phyloP scores from a whole-genome alignment of 2,329 filamentous ascomycete genomes.

The Aspergillus felis region DNA sequence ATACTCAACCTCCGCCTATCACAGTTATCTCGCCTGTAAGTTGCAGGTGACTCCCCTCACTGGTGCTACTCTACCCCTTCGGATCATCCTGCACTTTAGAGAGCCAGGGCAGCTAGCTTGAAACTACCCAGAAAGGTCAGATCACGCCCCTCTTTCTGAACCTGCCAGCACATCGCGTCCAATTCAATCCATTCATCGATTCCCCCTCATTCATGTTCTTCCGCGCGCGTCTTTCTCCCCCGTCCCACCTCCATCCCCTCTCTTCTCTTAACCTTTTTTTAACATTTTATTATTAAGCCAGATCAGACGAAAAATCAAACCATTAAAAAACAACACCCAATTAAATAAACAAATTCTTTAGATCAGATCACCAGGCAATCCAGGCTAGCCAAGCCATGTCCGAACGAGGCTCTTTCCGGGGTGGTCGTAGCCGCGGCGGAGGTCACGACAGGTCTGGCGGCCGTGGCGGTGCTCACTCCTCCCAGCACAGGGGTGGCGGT shows the following conservation, averaged over 20 bases:
- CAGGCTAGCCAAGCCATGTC: conserved; percentile 30
- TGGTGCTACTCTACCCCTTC: background rate
- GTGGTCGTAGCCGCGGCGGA: conserved; percentile 42
- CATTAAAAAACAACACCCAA: background rate
- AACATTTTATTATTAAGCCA: conserved; percentile 2
- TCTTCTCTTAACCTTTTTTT: conserved; percentile 2
- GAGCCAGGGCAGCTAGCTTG: background rate
- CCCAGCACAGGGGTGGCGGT: conserved; percentile 47
- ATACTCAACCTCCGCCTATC: background rate
- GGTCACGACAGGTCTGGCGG: conserved; percentile 41
- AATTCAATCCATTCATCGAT: background rate
- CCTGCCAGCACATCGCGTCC: background rate
- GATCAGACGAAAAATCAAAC: background rate
- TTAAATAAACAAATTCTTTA: background rate
- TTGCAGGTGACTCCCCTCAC: conserved; percentile 1
- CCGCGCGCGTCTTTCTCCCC: background rate
- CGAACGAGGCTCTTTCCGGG: conserved; percentile 53
- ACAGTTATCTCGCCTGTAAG: conserved; percentile 1
- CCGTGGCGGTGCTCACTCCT: conserved; percentile 35
- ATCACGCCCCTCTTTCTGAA: background rate
- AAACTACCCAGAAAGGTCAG: background rate
- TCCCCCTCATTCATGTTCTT: conserved; percentile 4
- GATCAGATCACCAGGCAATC: background rate
- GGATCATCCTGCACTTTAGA: background rate
- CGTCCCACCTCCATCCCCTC: background rate